phyloP scores from a whole-genome alignment of 352 stramenopile genomes.

The Phytophthora brassicae region DNA sequence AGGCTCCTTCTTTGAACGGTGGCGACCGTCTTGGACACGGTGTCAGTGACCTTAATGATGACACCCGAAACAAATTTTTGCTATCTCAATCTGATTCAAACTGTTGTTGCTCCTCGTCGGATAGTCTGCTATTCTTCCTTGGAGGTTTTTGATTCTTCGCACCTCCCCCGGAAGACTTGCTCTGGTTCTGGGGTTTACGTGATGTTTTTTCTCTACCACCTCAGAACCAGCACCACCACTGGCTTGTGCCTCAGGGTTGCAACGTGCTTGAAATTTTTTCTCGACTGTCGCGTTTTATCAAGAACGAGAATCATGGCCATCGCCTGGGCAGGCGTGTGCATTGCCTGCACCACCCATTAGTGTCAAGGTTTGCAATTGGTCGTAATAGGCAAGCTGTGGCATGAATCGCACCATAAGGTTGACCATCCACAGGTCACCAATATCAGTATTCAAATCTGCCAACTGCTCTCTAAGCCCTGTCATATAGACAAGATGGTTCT shows the following conservation, averaged over 20 bases:
- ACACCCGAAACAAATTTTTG: no score
- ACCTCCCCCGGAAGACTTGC: no score
- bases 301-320: no score
- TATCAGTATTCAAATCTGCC: background rate
- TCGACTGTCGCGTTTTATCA: background rate
- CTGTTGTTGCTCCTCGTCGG: background rate
- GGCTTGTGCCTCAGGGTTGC: background rate
- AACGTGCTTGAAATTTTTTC: background rate
- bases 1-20: no score
- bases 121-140: background rate
- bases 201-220: background rate
- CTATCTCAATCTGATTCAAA: background rate
- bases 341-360: no score
- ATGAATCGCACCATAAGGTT: slow-evolving; percentile 1
- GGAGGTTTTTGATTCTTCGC: background rate
- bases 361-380: background rate
- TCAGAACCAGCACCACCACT: background rate
- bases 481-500: slow-evolving; percentile 9
- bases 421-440: background rate
- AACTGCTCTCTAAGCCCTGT: background rate
- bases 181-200: no score
- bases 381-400: background rate
- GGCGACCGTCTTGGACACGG: no score
- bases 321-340: no score
- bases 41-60: no score